Evolutionary conservation across 2,329 filamentous ascomycete species (phyloP).

Genomic region (Exserohilum rostratum): DNA sequence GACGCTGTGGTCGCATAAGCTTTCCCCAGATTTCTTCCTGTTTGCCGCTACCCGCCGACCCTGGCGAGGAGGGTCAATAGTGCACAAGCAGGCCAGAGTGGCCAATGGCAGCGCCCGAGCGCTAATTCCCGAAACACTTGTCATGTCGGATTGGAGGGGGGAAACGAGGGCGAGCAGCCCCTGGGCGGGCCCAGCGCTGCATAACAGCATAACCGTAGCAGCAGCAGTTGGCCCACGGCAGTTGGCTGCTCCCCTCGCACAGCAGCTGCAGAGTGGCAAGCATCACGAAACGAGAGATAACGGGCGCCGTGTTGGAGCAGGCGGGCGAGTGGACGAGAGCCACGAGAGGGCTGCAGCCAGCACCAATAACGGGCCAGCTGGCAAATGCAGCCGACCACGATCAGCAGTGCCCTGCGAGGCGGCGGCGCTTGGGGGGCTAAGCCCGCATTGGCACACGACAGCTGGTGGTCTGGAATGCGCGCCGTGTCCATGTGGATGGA

Average conservation of each 20-base stretch:
- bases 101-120: constrained; percentile 24
- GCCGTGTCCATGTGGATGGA: constrained; percentile 3
- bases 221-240: no score
- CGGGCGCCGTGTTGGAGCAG: constrained; percentile 21
- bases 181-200: constrained; percentile 27
- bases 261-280: constrained; percentile 19
- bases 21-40: constrained; percentile 37
- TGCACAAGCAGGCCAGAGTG: constrained; percentile 1
- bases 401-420: constrained; percentile 15
- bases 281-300: constrained; percentile 34
- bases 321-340: constrained; percentile 8
- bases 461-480: constrained; percentile 15
- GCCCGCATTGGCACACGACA: constrained; percentile 29
- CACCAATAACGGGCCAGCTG: constrained; percentile 36
- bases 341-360: constrained; percentile 1
- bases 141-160: constrained; percentile 31
- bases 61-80: constrained; percentile 25
- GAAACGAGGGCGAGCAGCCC: constrained; percentile 20
- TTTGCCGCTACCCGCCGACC: constrained; percentile 35
- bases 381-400: constrained; percentile 19
- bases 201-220: not conserved
- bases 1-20: constrained; percentile 34
- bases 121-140: constrained; percentile 39
- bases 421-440: constrained; percentile 27
- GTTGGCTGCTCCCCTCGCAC: no score